Evolutionary conservation across 352 stramenopile genomes (phyloP), one percentile per base, ranked within the genome.

Genomic region (Phytophthora lateralis): DNA sequence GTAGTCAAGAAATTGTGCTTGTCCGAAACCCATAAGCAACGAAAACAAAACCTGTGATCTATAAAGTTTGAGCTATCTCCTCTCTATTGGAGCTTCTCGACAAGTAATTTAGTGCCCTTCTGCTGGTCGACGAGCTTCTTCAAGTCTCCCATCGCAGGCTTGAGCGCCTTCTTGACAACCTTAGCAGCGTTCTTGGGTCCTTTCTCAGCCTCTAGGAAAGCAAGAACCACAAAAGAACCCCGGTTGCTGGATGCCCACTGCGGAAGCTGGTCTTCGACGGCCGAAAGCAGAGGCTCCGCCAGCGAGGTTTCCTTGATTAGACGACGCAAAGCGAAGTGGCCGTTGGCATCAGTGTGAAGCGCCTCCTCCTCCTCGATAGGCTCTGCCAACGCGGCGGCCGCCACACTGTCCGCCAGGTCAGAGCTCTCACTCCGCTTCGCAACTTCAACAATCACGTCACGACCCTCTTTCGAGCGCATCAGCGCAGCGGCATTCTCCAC

Each of bases 381-480:
- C 32, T 80, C 73, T 1, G 76, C 60, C 15, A 84, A 55, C 26
- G 85, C 70, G 38, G 75, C 75, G 7, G 76, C 64, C 24, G 85
- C 60, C 21, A 93, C 50, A 24, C 71, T 80, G 29, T 67, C 51
- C 39, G 72, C 65, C 17, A 93, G 47, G 2, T 93, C 80, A 11
- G 66, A 52, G 55, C 63, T 89, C 20, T 68, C 56, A 41, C 70
- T 88, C 17, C 74, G 78, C 66, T 91, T 91, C 55, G 83, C 69
- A 47, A 95, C 85, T 61, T 95, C 87, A 10, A 92, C 80, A 38
- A 94, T 75, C 37, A 95, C 82, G 37, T 94, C 79, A 38, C 87
- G 81, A 10, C 81, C 85, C 46, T 90, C 77, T 65, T 95, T 95
- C 20, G 84, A 94, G 29, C 85, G 84, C 56, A 95, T 74, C 39